These are phyloP conservation scores for Dendrocalamus latiflorus DNA, from an alignment of 202 grass and related monocot species.

Conservation along the genomic window DNA sequence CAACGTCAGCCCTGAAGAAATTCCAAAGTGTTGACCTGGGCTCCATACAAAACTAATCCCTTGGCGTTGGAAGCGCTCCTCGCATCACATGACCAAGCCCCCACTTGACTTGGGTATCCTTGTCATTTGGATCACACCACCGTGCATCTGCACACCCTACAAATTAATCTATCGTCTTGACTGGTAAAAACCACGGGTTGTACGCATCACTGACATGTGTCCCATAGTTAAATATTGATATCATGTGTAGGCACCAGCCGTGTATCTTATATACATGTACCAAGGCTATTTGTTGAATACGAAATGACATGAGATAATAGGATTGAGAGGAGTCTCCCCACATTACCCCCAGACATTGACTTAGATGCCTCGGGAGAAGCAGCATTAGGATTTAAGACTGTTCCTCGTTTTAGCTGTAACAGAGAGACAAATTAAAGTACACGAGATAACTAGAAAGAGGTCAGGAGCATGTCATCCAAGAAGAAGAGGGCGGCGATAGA, in stretches of 20 bases:
- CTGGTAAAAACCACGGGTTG: neutral
- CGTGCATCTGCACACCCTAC: neutral
- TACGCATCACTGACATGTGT: conserved; percentile 24
- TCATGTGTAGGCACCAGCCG: neutral
- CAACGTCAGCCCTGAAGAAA: neutral
- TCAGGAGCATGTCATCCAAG: conserved; percentile 50
- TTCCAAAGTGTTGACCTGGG: conserved; percentile 65
- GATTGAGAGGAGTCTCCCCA: neutral
- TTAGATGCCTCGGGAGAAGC: conserved; percentile 39
- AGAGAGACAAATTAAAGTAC: conserved; percentile 40
- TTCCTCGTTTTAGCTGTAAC: conserved; percentile 35
- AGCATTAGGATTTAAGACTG: conserved; percentile 13
- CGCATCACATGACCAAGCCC: conserved; percentile 64
- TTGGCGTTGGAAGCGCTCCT: conserved; percentile 67
- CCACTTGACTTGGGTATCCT: conserved; percentile 42
- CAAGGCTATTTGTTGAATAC: conserved; percentile 10
- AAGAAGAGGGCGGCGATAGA: conserved; percentile 45
- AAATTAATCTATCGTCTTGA: conserved; percentile 18
- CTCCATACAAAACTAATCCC: conserved; percentile 44
- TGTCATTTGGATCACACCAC: too few relatives aligned
- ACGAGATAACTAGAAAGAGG: conserved; percentile 36
- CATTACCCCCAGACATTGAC: conserved; percentile 39
- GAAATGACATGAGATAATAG: conserved; percentile 41
- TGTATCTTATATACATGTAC: neutral
- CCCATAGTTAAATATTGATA: neutral